Percentiles rank a stretch among this genome's conserved stretches.
Evolutionary conservation across 2,329 filamentous ascomycete species (phyloP).

Genomic region (Aspergillus proliferans): DNA sequence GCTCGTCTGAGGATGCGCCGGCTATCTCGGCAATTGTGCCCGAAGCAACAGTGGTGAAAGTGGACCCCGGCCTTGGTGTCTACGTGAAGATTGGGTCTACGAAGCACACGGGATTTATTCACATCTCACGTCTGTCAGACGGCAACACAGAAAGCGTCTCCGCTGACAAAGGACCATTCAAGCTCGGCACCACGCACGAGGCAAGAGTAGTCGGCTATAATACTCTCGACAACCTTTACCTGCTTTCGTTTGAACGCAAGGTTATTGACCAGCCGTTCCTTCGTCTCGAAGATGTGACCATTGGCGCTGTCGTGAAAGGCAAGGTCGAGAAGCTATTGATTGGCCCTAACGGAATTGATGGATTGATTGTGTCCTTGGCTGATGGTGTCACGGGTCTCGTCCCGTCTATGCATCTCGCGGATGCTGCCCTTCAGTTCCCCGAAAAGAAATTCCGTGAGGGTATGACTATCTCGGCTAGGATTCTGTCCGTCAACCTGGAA

Average conservation of each 20-base stretch:
- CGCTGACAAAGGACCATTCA: slow-evolving; percentile 69
- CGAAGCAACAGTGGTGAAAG: slow-evolving; percentile 69
- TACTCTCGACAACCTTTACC: slow-evolving; percentile 74
- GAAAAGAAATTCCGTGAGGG: slow-evolving; percentile 95
- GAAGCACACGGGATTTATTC: slow-evolving; percentile 74
- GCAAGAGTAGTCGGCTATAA: slow-evolving; percentile 84
- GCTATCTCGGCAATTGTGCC: slow-evolving; percentile 64
- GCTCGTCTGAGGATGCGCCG: slow-evolving; percentile 42
- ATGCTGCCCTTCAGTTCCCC: slow-evolving; percentile 79
- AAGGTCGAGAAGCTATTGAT: slow-evolving; percentile 80
- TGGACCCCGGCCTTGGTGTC: slow-evolving; percentile 73
- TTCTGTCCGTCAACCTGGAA: slow-evolving; percentile 69
- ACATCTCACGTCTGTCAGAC: slow-evolving; percentile 89
- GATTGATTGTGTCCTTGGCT: slow-evolving; percentile 74
- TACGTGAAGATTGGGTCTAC: slow-evolving; percentile 67
- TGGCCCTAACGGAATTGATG: slow-evolving; percentile 69
- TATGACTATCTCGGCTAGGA: slow-evolving; percentile 73
- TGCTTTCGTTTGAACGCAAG: slow-evolving; percentile 75
- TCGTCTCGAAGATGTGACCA: slow-evolving; percentile 78
- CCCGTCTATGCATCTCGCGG: slow-evolving; percentile 79
- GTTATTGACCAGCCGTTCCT: slow-evolving; percentile 84
- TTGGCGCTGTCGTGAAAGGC: slow-evolving; percentile 75
- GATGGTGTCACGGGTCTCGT: slow-evolving; percentile 88
- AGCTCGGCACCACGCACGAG: slow-evolving; percentile 69
- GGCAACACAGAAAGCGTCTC: slow-evolving; percentile 80